Conservation (phyloP, 176 grass and related monocot genomes). For the Secale cereale region DNA sequence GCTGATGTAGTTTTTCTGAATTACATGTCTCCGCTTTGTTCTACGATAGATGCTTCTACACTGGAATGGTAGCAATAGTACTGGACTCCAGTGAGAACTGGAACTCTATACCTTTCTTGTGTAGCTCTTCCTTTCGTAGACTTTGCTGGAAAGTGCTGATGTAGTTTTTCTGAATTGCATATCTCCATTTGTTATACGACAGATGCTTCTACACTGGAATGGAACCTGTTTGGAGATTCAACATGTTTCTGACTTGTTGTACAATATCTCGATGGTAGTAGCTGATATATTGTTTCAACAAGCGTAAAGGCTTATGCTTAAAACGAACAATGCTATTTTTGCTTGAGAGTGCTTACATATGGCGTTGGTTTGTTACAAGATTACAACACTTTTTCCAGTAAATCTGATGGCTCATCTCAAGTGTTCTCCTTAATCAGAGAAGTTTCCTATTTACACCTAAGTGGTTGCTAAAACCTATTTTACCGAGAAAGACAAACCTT, state of each 20-base stretch:
- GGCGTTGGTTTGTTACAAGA: neutral
- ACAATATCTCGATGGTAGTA: neutral
- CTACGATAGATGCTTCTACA: no score
- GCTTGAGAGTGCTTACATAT: no score
- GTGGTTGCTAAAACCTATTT: no score
- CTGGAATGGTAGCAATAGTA: slow-evolving; percentile 38
- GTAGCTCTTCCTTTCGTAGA: slow-evolving; percentile 8
- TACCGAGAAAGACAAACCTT: no score
- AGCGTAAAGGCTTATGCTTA: no score
- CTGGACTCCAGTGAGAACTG: neutral
- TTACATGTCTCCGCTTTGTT: no score
- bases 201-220: neutral
- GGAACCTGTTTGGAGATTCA: neutral
- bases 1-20: no score
- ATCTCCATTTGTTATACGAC: neutral
- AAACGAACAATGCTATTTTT: no score
- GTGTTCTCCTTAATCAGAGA: neutral
- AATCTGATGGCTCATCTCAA: neutral
- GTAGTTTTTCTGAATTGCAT: neutral
- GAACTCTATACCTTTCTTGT: neutral
- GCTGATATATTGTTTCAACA: neutral
- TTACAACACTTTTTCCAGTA: neutral
- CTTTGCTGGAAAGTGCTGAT: neutral
- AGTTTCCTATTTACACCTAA: neutral
- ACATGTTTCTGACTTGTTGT: neutral